Evolutionary conservation across 2,329 filamentous ascomycete genomes (phyloP).

Genomic region (Aspergillus sclerotialis): DNA sequence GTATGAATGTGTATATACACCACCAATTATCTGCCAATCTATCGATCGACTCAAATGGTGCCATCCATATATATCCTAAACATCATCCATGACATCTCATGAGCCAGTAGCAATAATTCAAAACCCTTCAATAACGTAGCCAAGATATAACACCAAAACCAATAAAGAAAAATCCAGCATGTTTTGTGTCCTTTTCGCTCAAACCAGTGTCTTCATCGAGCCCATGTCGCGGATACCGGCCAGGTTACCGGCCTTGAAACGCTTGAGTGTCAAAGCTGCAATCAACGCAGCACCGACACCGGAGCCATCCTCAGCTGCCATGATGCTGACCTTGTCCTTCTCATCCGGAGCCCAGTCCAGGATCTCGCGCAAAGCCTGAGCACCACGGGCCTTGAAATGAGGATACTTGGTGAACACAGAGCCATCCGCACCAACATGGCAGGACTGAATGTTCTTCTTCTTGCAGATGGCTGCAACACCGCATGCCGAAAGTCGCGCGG

Average conservation of each 20-base stretch:
- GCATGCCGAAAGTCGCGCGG: constrained; percentile 85
- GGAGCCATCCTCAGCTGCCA: constrained; percentile 88
- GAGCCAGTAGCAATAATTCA: no score
- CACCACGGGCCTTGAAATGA: constrained; percentile 90
- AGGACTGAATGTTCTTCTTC: constrained; percentile 83
- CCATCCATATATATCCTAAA: no score
- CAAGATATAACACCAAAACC: background rate
- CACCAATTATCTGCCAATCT: background rate
- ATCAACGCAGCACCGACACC: constrained; percentile 97
- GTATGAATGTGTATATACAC: background rate
- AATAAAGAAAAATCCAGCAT: background rate
- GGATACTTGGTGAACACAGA: constrained; percentile 99
- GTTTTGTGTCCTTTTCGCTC: constrained; percentile 3
- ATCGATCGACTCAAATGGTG: background rate
- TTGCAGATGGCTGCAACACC: constrained; percentile 94
- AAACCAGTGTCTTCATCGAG: constrained; percentile 28
- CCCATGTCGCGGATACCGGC: constrained; percentile 50
- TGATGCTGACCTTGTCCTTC: constrained; percentile 79
- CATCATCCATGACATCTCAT: no score
- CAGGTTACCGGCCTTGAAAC: constrained; percentile 53
- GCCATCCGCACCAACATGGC: constrained; percentile 93
- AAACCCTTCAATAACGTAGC: no score
- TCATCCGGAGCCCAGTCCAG: constrained; percentile 84
- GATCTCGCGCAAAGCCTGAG: constrained; percentile 85
- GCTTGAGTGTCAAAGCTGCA: constrained; percentile 62